Evolutionary conservation across 495 filamentous ascomycete species (phyloP).

Genomic region (Lophiotrema nucula): DNA sequence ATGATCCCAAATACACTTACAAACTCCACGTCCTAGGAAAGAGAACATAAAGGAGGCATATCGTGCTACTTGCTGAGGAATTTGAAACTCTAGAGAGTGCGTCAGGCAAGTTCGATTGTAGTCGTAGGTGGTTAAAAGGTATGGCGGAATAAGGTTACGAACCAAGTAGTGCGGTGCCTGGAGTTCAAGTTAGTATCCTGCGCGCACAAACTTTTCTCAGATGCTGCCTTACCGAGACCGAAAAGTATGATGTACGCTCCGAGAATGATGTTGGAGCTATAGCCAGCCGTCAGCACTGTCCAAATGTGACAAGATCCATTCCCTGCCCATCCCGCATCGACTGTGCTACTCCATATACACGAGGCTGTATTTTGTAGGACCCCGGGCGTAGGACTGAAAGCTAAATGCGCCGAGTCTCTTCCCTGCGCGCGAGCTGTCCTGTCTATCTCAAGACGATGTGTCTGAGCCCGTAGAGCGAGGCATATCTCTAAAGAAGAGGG

Average conservation of each 20-base stretch:
- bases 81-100: conserved; percentile 71
- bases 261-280: conserved; percentile 66
- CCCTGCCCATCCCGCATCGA: background rate
- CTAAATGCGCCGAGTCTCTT: too few species aligned
- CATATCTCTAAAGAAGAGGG: too few species aligned
- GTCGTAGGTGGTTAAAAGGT: background rate
- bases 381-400: too few species aligned
- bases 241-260: conserved; percentile 87
- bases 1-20: conserved; percentile 54
- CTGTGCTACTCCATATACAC: too few species aligned
- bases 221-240: conserved; percentile 66
- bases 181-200: conserved; percentile 5
- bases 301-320: background rate
- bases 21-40: conserved; percentile 91
- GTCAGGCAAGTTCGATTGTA: background rate
- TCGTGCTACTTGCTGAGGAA: conserved; percentile 84
- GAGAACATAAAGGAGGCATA: conserved; percentile 98
- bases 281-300: conserved; percentile 3
- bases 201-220: background rate
- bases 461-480: too few species aligned
- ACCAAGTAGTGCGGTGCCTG: conserved; percentile 62
- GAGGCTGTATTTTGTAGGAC: too few species aligned
- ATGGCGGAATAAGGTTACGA: conserved; percentile 9
- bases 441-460: too few species aligned
- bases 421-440: too few species aligned